Percentiles rank a stretch among this genome's conserved stretches.
These are phyloP conservation scores for Coelastrella sp. DNA, from an alignment of 139 green algal species.

Conservation along the genomic window DNA sequence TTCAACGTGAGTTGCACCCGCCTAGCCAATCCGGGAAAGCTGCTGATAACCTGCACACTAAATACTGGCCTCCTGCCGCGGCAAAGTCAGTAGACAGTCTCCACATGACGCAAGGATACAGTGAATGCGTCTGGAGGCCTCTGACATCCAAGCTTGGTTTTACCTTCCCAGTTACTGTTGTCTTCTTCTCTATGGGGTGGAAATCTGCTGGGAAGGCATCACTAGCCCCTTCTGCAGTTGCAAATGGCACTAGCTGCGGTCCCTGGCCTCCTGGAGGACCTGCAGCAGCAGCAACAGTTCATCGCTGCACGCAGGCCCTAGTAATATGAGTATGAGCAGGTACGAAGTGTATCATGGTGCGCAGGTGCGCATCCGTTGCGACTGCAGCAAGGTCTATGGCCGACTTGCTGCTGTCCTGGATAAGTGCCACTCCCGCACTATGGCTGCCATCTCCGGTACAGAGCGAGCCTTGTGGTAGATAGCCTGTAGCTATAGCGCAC, in stretches of 20 bases:
- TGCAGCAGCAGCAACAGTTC: not conserved
- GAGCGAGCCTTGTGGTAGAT: not conserved
- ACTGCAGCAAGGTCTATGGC: no score
- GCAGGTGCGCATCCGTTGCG: no score
- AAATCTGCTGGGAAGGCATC: constrained; percentile 26
- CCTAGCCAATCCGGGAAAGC: no score
- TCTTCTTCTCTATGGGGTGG: not conserved
- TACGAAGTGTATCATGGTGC: no score
- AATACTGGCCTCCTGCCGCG: not conserved
- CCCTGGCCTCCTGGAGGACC: not conserved
- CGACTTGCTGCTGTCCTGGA: no score
- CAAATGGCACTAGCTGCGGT: not conserved
- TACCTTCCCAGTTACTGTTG: constrained; percentile 34
- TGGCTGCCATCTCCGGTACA: not conserved
- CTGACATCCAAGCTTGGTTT: not conserved
- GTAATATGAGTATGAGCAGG: no score
- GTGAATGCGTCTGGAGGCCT: no score
- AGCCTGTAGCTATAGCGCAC: not conserved
- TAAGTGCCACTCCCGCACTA: not conserved
- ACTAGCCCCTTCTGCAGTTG: constrained; percentile 2
- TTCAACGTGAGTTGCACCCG: not conserved
- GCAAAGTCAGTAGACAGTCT: no score
- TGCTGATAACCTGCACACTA: no score
- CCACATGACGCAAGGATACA: no score
- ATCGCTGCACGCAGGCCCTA: no score